Base-by-base conservation (phyloP, 495 filamentous ascomycete genomes). In the Aspergillus ostianus region DNA sequence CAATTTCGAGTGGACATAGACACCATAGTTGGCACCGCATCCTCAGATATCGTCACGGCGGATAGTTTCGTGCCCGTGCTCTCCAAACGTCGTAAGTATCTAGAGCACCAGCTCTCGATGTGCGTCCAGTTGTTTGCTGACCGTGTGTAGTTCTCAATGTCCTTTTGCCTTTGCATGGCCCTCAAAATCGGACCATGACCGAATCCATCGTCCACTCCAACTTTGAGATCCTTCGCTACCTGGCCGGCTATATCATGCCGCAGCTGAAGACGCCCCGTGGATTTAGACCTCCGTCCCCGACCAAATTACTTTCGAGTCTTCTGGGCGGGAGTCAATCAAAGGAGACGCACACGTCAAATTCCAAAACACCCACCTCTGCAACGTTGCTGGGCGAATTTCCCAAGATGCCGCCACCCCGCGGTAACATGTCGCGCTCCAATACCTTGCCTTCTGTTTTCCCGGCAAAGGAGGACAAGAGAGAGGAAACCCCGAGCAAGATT, bases 221-320 rank as follows among this genome's bases (percentile, higher is more conserved):
- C 67, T 86, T 87, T 54, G 91, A 90, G 56, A 83, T 93, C 29
- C 77, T 98, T 47, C 84, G 85, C 18, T 84, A 86, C 6, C 76
- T 95, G n/a, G 82, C 84, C 46, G 74, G 91, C 36, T 78, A 80
- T 48, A 70, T 82, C 60, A 84, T 85, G 48, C 80, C 81, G 6
- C 67, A 87, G 79, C 68, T 77, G 76, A 58, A 84, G 76, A 65
- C 83, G 63, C 60, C 80, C 60, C 60, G 80, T 66, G 64, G 80
- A 0, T 87, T 90, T 64, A 82, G 91, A 20, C 86, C 89, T 12
- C 83, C 87, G 12, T 97, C 92, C 10, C 93, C 94, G 0, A 90
- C 93, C 41, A 98, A 98, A 71, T 74, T 97, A 66, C 81, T 98
- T 26, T 94, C 92, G 0, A 94, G 83, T 63, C 82, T 98, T 53